Evolutionary conservation across 345 rosid genomes (phyloP).

Genomic region (Euphorbia peplus): DNA sequence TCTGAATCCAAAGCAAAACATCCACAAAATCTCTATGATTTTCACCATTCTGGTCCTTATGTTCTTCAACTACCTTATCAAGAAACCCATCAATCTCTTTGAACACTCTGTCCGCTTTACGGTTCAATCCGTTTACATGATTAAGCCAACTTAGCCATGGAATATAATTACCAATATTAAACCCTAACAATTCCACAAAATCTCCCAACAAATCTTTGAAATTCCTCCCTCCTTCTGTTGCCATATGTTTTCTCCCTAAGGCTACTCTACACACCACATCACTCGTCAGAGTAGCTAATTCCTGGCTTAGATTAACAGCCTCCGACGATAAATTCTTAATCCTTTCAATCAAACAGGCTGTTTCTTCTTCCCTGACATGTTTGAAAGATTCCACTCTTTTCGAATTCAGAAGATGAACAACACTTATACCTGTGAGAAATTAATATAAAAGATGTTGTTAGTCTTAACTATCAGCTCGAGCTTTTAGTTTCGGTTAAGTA

Average conservation of each 20-base stretch:
- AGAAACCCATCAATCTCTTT: constrained; percentile 29
- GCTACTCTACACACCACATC: constrained; percentile 46
- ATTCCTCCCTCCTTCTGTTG: constrained; percentile 25
- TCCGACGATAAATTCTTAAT: constrained; percentile 19
- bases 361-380: constrained; percentile 47
- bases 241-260: constrained; percentile 48
- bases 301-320: constrained; percentile 39
- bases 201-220: constrained; percentile 28
- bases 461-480: too few species aligned
- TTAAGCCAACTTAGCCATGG: constrained; percentile 55
- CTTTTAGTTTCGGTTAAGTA: too few species aligned
- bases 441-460: too few species aligned
- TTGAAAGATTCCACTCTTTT: constrained; percentile 45
- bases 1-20: constrained; percentile 27
- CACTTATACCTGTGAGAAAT: too few species aligned
- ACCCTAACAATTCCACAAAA: constrained; percentile 34
- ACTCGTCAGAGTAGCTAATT: constrained; percentile 25
- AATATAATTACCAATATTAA: constrained; percentile 44
- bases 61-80: constrained; percentile 23
- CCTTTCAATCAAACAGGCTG: constrained; percentile 22
- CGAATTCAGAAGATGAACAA: constrained; percentile 46
- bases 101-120: constrained; percentile 23
- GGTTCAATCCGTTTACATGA: constrained; percentile 25
- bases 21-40: constrained; percentile 29
- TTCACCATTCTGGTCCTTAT: neutral